Conservation (phyloP, 108 stramenopile species). For the Parietichytrium sp. region DNA sequence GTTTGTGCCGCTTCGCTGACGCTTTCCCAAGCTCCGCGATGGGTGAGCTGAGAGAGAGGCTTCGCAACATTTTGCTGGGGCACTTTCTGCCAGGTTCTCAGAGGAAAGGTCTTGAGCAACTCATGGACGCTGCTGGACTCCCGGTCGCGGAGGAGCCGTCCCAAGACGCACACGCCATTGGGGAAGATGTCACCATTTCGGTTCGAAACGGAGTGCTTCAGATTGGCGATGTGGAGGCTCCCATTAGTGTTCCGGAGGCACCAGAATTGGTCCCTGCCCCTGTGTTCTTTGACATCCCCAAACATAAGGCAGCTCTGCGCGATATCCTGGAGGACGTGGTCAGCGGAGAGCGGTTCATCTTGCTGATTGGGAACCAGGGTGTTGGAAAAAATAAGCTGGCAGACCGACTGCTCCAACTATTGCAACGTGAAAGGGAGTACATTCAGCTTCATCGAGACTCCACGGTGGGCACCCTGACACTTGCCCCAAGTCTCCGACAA, state of each 20-base stretch:
- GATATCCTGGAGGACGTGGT: conserved; percentile 61
- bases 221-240: conserved; percentile 51
- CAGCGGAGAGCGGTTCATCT: conserved; percentile 66
- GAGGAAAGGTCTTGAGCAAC: conserved; percentile 43
- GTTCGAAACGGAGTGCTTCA: neutral
- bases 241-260: conserved; percentile 14
- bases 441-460: conserved; percentile 87
- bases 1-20: conserved; percentile 16
- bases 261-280: conserved; percentile 62
- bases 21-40: neutral
- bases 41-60: neutral
- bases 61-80: neutral
- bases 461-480: conserved; percentile 69
- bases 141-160: neutral
- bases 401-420: conserved; percentile 65
- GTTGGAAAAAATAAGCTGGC: conserved; percentile 84
- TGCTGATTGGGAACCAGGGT: conserved; percentile 83
- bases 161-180: neutral
- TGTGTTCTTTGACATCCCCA: conserved; percentile 58
- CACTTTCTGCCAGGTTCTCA: conserved; percentile 51
- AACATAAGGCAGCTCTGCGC: conserved; percentile 54
- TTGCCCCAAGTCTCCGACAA: conserved; percentile 67
- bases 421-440: conserved; percentile 80
- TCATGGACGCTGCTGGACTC: conserved; percentile 22
- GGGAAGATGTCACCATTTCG: conserved; percentile 10